phyloP scores from a whole-genome alignment of 106 monocot genomes.

The Platanthera zijinensis region DNA sequence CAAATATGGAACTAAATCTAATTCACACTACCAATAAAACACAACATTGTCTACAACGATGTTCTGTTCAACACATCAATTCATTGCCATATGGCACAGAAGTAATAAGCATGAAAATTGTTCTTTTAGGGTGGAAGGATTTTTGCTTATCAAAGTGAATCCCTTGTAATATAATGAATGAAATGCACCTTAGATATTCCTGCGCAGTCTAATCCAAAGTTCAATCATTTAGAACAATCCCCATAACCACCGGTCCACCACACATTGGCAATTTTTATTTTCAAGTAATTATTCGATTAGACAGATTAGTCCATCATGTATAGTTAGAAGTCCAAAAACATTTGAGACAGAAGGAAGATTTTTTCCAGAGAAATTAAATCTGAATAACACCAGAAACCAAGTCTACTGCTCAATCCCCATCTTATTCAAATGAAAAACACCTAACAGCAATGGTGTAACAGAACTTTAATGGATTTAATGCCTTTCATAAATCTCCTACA shows the following conservation, averaged over 20 bases:
- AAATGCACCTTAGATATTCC: neutral
- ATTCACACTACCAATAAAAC: neutral
- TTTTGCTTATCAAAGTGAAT: neutral
- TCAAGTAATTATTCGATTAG: neutral
- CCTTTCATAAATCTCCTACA: neutral
- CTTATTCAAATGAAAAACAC: neutral
- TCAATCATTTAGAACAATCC: neutral
- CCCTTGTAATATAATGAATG: neutral
- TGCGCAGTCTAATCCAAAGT: neutral
- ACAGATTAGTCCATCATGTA: neutral
- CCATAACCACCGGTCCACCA: neutral
- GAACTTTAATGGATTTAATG: neutral
- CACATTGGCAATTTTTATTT: neutral
- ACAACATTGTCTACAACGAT: neutral
- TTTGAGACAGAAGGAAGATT: neutral
- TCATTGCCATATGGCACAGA: neutral
- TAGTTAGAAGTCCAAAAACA: neutral
- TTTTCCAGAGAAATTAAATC: neutral
- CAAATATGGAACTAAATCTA: neutral
- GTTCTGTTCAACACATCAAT: neutral
- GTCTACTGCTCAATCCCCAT: neutral
- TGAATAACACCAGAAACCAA: neutral
- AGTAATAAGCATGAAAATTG: neutral
- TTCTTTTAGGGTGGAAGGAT: neutral
- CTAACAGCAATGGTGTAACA: neutral